These are phyloP conservation scores for Pythium myriotylum DNA, from an alignment of 352 stramenopile species.

Conservation along the genomic window DNA sequence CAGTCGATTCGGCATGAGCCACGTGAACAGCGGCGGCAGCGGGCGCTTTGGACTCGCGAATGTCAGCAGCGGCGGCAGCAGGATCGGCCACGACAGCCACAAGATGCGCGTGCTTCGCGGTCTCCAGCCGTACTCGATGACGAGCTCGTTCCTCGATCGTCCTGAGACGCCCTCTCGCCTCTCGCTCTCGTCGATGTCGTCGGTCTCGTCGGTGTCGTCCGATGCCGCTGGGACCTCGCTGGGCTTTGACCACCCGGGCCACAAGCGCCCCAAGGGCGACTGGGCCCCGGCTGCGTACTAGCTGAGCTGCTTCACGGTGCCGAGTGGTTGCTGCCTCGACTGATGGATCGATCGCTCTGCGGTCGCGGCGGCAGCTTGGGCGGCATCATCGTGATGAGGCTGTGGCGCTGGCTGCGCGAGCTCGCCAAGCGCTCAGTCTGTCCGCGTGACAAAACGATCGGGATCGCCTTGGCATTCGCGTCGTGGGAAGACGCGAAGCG, in stretches of 20 bases:
- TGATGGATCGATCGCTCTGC: constrained; percentile 25
- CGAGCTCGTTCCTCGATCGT: constrained; percentile 10
- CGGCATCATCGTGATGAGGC: constrained; percentile 8
- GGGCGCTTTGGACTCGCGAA: not conserved
- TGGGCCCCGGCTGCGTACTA: constrained; percentile 19
- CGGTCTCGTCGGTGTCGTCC: constrained; percentile 4
- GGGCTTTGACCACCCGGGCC: not conserved
- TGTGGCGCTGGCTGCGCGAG: constrained; percentile 6
- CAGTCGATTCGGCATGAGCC: not conserved
- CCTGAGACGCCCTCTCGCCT: constrained; percentile 12
- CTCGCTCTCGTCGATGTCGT: constrained; percentile 24
- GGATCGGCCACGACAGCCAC: constrained; percentile 9
- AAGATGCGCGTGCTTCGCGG: constrained; percentile 23
- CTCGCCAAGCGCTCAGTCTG: constrained; percentile 12
- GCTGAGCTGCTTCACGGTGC: not conserved
- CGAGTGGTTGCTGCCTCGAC: constrained; percentile 25
- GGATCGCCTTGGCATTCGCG: constrained; percentile 61
- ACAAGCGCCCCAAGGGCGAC: constrained; percentile 7
- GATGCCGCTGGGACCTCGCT: not conserved
- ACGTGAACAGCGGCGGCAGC: not conserved
- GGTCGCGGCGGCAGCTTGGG: constrained; percentile 3
- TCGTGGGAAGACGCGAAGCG: constrained; percentile 70
- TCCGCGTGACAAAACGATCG: constrained; percentile 50
- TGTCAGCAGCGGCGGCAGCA: not conserved
- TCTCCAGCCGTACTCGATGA: not conserved